Conservation (phyloP, 371 early-diverging fungal genomes). For the Mortierella sp. region DNA sequence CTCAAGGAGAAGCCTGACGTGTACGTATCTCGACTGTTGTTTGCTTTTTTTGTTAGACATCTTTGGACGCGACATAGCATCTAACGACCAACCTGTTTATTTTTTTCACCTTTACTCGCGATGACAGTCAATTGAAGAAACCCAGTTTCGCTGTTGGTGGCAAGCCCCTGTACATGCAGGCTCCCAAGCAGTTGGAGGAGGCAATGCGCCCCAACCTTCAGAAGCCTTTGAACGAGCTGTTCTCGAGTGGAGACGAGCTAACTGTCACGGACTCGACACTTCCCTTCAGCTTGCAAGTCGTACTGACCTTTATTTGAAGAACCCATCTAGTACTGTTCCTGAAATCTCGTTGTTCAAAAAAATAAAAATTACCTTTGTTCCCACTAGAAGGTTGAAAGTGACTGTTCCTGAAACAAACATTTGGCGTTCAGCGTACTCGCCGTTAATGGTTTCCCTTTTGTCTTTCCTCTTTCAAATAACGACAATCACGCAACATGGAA, state of each 20-base stretch:
- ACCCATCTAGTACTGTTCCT: background rate
- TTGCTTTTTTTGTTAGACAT: background rate
- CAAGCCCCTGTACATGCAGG: constrained; percentile 85
- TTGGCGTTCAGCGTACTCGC: background rate
- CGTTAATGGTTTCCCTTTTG: background rate
- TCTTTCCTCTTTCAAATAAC: background rate
- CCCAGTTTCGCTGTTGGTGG: constrained; percentile 78
- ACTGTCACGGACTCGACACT: constrained; percentile 84
- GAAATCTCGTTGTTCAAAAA: background rate
- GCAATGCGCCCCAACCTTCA: constrained; percentile 81
- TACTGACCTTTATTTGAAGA: constrained; percentile 34
- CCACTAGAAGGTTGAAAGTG: background rate
- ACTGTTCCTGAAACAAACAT: constrained; percentile 11
- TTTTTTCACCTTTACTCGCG: background rate
- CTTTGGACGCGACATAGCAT: background rate
- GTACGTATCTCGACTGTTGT: constrained; percentile 60
- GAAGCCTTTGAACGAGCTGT: constrained; percentile 72
- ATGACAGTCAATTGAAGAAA: constrained; percentile 79
- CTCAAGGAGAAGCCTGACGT: constrained; percentile 79
- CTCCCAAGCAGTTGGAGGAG: constrained; percentile 78
- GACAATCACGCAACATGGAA: constrained; percentile 22
- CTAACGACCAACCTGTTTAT: background rate
- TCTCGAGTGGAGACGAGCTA: constrained; percentile 75
- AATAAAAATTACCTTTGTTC: background rate
- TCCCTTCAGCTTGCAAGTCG: constrained; percentile 73